These are phyloP conservation scores for Amaranthus palmeri DNA, from an alignment of 148 eudicot species.

Conservation along the genomic window DNA sequence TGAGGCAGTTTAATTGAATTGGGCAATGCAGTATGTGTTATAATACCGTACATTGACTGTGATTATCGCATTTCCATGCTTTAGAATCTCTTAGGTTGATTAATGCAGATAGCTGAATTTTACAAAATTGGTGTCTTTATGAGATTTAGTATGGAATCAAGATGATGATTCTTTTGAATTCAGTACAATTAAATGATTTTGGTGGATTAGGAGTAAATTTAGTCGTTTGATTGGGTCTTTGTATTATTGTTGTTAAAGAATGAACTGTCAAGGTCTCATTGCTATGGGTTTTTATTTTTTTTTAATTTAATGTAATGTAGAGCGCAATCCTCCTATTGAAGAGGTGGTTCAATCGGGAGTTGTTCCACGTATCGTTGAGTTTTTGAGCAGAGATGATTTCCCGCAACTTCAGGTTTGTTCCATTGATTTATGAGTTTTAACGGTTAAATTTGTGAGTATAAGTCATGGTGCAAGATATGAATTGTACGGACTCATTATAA, in stretches of 20 bases:
- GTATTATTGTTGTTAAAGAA: not conserved
- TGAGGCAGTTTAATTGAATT: too few relatives aligned
- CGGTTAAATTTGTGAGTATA: not conserved
- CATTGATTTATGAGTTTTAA: not conserved
- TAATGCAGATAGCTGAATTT: too few relatives aligned
- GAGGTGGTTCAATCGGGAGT: conserved; percentile 89
- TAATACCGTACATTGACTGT: too few relatives aligned
- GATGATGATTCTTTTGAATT: not conserved
- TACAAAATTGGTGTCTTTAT: too few relatives aligned
- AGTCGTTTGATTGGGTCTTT: too few relatives aligned
- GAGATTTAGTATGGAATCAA: too few relatives aligned
- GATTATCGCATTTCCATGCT: too few relatives aligned
- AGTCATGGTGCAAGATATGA: too few relatives aligned
- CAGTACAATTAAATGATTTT: not conserved
- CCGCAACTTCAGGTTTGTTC: conserved; percentile 77
- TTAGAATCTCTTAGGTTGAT: too few relatives aligned
- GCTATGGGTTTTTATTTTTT: not conserved
- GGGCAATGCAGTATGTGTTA: too few relatives aligned
- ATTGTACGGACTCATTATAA: too few relatives aligned
- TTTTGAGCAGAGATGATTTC: conserved; percentile 72
- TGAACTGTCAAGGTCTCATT: not conserved
- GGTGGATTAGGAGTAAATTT: not conserved
- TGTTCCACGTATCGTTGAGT: conserved; percentile 82
- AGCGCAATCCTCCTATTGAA: conserved; percentile 86
- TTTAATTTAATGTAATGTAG: conserved; percentile 27